Conservation (phyloP, 2,329 filamentous ascomycete genomes). For the Penicillium sp. region DNA sequence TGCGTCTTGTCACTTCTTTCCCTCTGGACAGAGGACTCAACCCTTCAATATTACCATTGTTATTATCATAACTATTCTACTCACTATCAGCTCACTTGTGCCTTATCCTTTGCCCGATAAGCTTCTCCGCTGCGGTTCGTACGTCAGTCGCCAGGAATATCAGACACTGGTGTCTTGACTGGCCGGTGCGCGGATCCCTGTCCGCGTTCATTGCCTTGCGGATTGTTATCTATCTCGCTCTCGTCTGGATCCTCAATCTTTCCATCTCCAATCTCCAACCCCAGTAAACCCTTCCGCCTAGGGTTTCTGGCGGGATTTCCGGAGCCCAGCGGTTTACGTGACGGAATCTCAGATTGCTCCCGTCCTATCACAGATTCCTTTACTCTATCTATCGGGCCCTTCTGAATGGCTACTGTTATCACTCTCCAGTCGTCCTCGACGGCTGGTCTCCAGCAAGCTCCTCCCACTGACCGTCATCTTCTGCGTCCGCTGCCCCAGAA, state of each 20-base stretch:
- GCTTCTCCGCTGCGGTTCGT: conserved; percentile 30
- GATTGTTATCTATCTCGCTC: not conserved
- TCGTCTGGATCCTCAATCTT: not conserved
- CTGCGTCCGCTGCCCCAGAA: conserved; percentile 31
- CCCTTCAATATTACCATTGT: not conserved
- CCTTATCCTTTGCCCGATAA: conserved; percentile 28
- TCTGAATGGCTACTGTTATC: conserved; percentile 45
- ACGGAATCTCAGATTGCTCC: conserved; percentile 18
- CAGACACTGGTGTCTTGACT: conserved; percentile 18
- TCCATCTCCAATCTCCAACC: not conserved
- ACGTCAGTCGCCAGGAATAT: not conserved
- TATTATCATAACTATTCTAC: not conserved
- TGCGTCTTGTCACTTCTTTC: not conserved
- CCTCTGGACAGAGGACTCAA: not conserved
- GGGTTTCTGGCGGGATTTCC: conserved; percentile 20
- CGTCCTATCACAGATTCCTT: conserved; percentile 14
- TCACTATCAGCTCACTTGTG: not conserved
- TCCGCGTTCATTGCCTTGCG: conserved; percentile 1
- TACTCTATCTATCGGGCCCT: conserved; percentile 16
- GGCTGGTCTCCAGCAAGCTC: conserved; percentile 34
- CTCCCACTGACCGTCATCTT: conserved; percentile 30
- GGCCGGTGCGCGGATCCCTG: conserved; percentile 26
- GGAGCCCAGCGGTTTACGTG: conserved; percentile 26
- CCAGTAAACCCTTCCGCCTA: conserved; percentile 10
- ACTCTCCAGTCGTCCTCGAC: conserved; percentile 46